phyloP scores from a whole-genome alignment of 139 green algal species.

The Chlamydomonas schloesseri region DNA sequence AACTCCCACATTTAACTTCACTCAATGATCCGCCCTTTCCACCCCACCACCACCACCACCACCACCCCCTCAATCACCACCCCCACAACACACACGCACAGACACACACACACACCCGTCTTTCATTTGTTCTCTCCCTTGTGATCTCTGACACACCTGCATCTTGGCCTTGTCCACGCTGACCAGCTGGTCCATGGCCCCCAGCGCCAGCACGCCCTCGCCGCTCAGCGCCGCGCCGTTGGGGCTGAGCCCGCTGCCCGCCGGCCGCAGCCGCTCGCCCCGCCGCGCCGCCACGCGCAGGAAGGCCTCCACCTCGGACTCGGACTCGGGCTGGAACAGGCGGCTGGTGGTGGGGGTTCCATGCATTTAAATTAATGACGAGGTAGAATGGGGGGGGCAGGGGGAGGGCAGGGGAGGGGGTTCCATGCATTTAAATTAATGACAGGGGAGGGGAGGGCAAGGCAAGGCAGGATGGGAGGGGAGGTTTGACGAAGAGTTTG shows the following conservation, averaged over 20 bases:
- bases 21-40: too few species aligned
- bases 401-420: neutral
- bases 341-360: slow-evolving; percentile 47
- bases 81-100: slow-evolving; percentile 12
- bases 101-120: slow-evolving; percentile 50
- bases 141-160: slow-evolving; percentile 75
- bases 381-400: neutral
- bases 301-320: slow-evolving; percentile 87
- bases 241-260: slow-evolving; percentile 90
- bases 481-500: too few species aligned
- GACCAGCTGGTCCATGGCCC: slow-evolving; percentile 89
- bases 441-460: too few species aligned
- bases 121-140: too few species aligned
- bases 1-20: too few species aligned
- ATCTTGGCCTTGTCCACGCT: slow-evolving; percentile 74
- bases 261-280: slow-evolving; percentile 79
- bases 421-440: too few species aligned
- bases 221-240: slow-evolving; percentile 91
- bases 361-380: too few species aligned
- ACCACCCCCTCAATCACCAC: too few species aligned
- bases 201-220: slow-evolving; percentile 93
- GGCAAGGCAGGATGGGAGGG: too few species aligned
- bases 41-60: too few species aligned
- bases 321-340: slow-evolving; percentile 87
- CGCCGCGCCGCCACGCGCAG: slow-evolving; percentile 61